A percentile compares a stretch with the other conserved stretches of the same genome.
Conservation (phyloP, 768 basidiomycete species). For the Mycena epipterygia region DNA sequence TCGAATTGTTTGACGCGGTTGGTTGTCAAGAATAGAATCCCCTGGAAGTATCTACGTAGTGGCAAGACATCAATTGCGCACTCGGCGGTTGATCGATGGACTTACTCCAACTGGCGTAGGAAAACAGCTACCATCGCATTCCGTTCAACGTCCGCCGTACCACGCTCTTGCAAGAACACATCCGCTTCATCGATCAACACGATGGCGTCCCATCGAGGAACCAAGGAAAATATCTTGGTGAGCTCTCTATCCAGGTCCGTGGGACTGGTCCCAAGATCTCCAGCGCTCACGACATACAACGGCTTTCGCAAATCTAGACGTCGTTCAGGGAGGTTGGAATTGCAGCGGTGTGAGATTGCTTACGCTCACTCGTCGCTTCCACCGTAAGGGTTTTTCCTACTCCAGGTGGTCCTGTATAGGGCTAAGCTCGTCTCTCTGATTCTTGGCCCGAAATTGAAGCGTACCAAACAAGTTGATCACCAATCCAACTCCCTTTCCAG, state of each 20-base stretch:
- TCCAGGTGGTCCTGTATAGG: conserved; percentile 47
- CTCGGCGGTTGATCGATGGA: not conserved
- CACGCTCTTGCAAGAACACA: conserved; percentile 47
- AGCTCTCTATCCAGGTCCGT: conserved; percentile 40
- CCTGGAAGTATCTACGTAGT: conserved; percentile 44
- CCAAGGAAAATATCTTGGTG: conserved; percentile 40
- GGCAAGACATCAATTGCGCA: too few species aligned
- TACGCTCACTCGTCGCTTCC: conserved; percentile 43
- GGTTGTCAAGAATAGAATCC: conserved; percentile 51
- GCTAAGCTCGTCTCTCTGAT: conserved; percentile 34
- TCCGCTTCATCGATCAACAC: conserved; percentile 51
- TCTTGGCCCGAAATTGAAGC: not conserved
- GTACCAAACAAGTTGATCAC: conserved; percentile 3
- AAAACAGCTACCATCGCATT: conserved; percentile 52
- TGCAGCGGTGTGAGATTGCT: not conserved
- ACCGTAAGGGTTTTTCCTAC: conserved; percentile 52
- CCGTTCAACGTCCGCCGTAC: conserved; percentile 37
- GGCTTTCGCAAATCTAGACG: conserved; percentile 36
- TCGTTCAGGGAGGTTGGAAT: not conserved
- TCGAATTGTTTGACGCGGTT: conserved; percentile 43
- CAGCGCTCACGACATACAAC: conserved; percentile 45
- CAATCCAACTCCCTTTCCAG: conserved; percentile 48
- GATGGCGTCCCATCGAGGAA: conserved; percentile 48
- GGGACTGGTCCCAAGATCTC: conserved; percentile 47
- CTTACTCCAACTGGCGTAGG: conserved; percentile 47